Evolutionary conservation across 2,329 filamentous ascomycete species (phyloP).

Genomic region (Myrmaecium sp.): DNA sequence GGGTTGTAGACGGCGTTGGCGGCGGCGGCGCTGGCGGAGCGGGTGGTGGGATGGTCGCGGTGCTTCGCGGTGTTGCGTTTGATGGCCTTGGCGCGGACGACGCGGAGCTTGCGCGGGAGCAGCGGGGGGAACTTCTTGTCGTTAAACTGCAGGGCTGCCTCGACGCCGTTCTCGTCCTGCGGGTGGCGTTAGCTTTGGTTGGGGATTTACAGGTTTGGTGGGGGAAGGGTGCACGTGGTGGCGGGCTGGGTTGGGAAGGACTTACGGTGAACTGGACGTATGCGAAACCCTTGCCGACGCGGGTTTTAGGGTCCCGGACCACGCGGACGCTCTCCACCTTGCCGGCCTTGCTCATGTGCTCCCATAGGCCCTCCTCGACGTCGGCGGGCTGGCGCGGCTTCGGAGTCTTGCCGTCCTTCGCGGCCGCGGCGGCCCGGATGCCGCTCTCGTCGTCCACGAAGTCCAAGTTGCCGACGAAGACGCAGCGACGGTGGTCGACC

Average conservation of each 20-base stretch:
- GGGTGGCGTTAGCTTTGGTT: too few relatives aligned
- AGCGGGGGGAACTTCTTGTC: slow-evolving; percentile 88
- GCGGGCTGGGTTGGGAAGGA: slow-evolving; percentile 4
- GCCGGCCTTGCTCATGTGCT: slow-evolving; percentile 58
- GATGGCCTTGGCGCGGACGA: slow-evolving; percentile 64
- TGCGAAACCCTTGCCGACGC: slow-evolving; percentile 91
- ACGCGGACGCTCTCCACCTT: slow-evolving; percentile 88
- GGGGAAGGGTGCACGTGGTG: neutral
- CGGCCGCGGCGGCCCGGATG: slow-evolving; percentile 42
- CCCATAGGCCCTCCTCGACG: slow-evolving; percentile 84
- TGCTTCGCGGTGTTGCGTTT: slow-evolving; percentile 23
- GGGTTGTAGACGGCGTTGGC: slow-evolving; percentile 42
- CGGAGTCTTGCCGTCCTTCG: slow-evolving; percentile 53
- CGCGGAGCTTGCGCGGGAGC: slow-evolving; percentile 75
- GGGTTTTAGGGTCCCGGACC: slow-evolving; percentile 71
- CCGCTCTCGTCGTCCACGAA: slow-evolving; percentile 87
- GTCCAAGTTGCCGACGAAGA: slow-evolving; percentile 91
- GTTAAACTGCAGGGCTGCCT: slow-evolving; percentile 74
- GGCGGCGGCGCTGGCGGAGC: slow-evolving; percentile 8
- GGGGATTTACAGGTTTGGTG: neutral
- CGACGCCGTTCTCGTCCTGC: slow-evolving; percentile 68
- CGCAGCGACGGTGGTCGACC: slow-evolving; percentile 71
- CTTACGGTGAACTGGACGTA: slow-evolving; percentile 83
- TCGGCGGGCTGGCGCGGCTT: slow-evolving; percentile 59
- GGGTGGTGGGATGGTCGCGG: slow-evolving; percentile 10